Conservation (phyloP, 1,284 basidiomycete species). For the Microbotryum scabiosae region DNA sequence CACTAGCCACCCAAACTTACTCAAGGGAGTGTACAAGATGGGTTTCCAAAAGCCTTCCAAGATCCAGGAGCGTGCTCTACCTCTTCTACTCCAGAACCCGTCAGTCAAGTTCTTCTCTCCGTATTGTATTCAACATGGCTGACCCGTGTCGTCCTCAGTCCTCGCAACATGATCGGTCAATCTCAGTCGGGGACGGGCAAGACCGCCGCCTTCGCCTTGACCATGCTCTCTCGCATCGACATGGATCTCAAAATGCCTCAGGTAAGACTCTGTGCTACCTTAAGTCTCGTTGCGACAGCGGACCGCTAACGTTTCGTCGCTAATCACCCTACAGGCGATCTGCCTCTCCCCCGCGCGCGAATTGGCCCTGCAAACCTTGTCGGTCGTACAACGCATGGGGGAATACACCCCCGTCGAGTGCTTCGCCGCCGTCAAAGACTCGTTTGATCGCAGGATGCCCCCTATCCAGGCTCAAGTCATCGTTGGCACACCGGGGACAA, state of each 20-base stretch:
- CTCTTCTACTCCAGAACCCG: conserved; percentile 85
- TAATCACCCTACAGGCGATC: conserved; percentile 55
- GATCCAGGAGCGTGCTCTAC: conserved; percentile 95
- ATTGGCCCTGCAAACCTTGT: conserved; percentile 94
- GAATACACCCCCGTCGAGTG: conserved; percentile 89
- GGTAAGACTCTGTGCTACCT: conserved; percentile 43
- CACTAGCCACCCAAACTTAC: conserved; percentile 68
- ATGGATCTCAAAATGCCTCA: conserved; percentile 75
- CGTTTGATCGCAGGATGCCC: conserved; percentile 48
- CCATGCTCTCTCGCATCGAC: conserved; percentile 93
- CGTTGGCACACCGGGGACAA: conserved; percentile 93
- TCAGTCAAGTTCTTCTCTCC: conserved; percentile 44
- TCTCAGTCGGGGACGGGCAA: conserved; percentile 99
- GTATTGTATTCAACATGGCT: conserved; percentile 2
- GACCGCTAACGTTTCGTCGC: neutral
- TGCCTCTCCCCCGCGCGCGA: conserved; percentile 93
- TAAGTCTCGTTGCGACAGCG: neutral
- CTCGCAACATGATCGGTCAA: conserved; percentile 97
- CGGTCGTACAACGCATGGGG: conserved; percentile 87
- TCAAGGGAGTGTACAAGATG: conserved; percentile 95
- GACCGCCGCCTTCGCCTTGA: conserved; percentile 94
- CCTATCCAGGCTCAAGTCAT: conserved; percentile 81
- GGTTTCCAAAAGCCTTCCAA: conserved; percentile 97
- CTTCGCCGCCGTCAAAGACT: conserved; percentile 87
- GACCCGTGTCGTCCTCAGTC: conserved; percentile 46